These are phyloP conservation scores for Escallonia rubra DNA, from an alignment of 129 eudicot genomes.

Conservation along the genomic window DNA sequence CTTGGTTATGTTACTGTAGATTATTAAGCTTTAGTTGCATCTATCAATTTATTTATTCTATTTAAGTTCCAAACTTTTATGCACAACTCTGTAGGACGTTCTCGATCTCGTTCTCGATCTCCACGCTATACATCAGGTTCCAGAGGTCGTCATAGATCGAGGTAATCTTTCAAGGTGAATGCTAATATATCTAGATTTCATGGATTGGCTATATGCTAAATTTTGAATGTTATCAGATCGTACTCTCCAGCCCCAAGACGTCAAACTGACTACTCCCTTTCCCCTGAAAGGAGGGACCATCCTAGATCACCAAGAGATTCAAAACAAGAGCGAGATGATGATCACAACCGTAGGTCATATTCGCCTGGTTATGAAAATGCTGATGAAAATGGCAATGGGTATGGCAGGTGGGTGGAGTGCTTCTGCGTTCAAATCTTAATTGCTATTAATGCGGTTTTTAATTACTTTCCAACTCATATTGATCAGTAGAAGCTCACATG, in stretches of 20 bases:
- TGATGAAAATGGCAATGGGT: slow-evolving; percentile 10
- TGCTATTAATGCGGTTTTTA: neutral
- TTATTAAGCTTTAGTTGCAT: neutral
- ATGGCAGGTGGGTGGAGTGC: slow-evolving; percentile 8
- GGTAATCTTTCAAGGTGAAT: slow-evolving; percentile 23
- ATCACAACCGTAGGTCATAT: slow-evolving; percentile 19
- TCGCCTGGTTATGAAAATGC: slow-evolving; percentile 17
- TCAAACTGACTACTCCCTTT: slow-evolving; percentile 25
- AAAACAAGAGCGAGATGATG: slow-evolving; percentile 13
- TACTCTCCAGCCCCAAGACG: slow-evolving; percentile 38
- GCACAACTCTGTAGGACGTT: slow-evolving; percentile 31
- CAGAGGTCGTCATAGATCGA: slow-evolving; percentile 53
- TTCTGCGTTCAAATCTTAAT: neutral
- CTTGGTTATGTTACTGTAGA: neutral
- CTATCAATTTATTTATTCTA: neutral
- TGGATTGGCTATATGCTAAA: neutral
- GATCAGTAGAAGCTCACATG: too few relatives aligned
- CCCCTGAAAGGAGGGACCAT: slow-evolving; percentile 22
- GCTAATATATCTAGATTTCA: neutral
- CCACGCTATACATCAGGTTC: slow-evolving; percentile 51
- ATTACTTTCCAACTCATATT: too few relatives aligned
- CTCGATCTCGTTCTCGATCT: slow-evolving; percentile 56
- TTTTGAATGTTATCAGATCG: slow-evolving; percentile 31
- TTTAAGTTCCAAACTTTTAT: slow-evolving; percentile 2
- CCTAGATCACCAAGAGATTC: slow-evolving; percentile 26